Conservation (phyloP, 1,139 yeast species). For the Eremothecium cymbalariae region DNA sequence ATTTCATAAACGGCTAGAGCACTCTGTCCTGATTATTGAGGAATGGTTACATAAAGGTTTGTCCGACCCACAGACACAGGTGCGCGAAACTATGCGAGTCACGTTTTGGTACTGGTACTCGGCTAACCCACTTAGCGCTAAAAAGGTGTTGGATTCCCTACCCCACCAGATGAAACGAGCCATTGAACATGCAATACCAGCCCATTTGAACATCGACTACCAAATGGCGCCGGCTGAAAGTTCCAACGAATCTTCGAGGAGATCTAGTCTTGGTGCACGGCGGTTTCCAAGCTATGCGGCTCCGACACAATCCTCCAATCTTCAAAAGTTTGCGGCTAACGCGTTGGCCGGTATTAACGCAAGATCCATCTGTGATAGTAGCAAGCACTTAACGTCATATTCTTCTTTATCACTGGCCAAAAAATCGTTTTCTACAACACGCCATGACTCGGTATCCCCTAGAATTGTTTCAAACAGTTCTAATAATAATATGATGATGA, state of each 20-base stretch:
- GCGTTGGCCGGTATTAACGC: not conserved
- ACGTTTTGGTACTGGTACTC: slow-evolving; percentile 65
- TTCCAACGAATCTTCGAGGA: slow-evolving; percentile 14
- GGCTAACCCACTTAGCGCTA: slow-evolving; percentile 40
- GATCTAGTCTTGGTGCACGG: slow-evolving; percentile 17
- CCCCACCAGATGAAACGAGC: slow-evolving; percentile 47
- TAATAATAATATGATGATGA: not conserved
- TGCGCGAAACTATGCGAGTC: slow-evolving; percentile 65
- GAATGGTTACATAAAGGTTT: slow-evolving; percentile 54
- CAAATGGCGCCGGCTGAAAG: slow-evolving; percentile 8
- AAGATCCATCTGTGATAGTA: slow-evolving; percentile 26
- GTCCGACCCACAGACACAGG: slow-evolving; percentile 73
- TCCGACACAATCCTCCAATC: slow-evolving; percentile 27
- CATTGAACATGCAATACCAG: slow-evolving; percentile 49
- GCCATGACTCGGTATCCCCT: slow-evolving; percentile 1
- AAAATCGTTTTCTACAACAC: slow-evolving; percentile 2
- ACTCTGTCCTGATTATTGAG: slow-evolving; percentile 41
- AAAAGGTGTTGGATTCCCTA: slow-evolving; percentile 34
- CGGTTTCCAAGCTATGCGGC: slow-evolving; percentile 30
- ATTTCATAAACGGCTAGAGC: slow-evolving; percentile 37
- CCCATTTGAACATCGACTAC: slow-evolving; percentile 25
- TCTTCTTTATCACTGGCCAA: slow-evolving; percentile 3
- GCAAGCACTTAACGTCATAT: not conserved
- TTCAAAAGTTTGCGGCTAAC: slow-evolving; percentile 14
- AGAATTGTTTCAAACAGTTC: not conserved